Percentiles rank a stretch among this genome's conserved stretches.
Conservation (phyloP, 129 eudicot species). For the Apium graveolens region DNA sequence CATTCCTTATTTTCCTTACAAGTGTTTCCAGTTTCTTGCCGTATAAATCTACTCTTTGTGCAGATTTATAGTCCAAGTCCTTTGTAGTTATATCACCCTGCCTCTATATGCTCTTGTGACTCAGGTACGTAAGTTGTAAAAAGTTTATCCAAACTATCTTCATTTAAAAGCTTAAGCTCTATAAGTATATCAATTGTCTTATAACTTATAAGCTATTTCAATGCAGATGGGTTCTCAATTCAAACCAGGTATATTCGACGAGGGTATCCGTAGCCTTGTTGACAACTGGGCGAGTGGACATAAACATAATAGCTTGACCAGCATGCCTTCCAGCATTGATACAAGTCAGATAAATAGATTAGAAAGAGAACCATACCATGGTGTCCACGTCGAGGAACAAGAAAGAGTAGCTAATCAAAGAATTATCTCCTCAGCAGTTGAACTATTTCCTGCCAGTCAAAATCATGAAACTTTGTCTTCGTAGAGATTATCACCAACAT, state of each 20-base stretch:
- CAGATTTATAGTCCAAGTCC: conserved; percentile 51
- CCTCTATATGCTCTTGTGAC: conserved; percentile 55
- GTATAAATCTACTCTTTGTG: neutral
- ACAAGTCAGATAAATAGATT: conserved; percentile 13
- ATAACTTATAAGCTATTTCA: neutral
- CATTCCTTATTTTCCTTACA: neutral
- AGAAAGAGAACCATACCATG: conserved; percentile 23
- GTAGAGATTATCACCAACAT: neutral
- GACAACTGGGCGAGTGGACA: conserved; percentile 18
- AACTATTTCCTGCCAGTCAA: conserved; percentile 13
- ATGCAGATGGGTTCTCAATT: conserved; percentile 69
- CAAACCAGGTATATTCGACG: conserved; percentile 47
- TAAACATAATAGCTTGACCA: neutral
- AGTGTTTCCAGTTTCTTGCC: neutral
- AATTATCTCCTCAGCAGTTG: conserved; percentile 10
- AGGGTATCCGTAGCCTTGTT: conserved; percentile 19
- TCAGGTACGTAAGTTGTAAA: conserved; percentile 24
- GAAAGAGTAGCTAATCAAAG: conserved; percentile 14
- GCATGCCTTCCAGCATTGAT: conserved; percentile 1
- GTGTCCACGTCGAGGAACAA: conserved; percentile 8
- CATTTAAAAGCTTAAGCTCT: no score
- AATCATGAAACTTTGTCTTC: conserved; percentile 8
- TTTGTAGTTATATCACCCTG: conserved; percentile 58
- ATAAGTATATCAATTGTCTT: neutral
- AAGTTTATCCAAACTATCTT: neutral